Conservation (phyloP, 306 rosid species). For the Leucaena leucocephala region DNA sequence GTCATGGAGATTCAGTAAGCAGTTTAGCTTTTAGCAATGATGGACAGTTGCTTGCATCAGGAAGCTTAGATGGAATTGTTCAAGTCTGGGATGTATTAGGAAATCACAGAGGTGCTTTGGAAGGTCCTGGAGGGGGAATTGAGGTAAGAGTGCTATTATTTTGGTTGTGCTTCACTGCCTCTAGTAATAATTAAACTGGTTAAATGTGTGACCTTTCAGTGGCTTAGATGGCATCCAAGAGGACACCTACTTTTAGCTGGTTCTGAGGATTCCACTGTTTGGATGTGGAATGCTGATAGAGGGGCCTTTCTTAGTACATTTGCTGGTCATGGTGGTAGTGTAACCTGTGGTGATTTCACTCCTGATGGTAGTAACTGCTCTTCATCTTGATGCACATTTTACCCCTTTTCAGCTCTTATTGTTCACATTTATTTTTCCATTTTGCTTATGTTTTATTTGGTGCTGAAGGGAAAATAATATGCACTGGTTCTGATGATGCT, state of each 20-base stretch:
- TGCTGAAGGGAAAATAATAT: conserved; percentile 73
- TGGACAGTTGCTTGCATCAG: conserved; percentile 81
- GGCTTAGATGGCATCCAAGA: conserved; percentile 95
- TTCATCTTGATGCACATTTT: conserved; percentile 34
- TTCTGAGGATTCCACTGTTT: conserved; percentile 74
- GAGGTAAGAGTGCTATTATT: conserved; percentile 53
- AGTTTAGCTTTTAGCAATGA: conserved; percentile 78
- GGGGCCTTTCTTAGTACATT: conserved; percentile 59
- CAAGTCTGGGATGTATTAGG: conserved; percentile 79
- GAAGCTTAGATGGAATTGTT: conserved; percentile 74
- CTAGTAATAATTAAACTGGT: conserved; percentile 25
- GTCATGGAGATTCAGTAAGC: conserved; percentile 76
- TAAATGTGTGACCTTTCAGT: conserved; percentile 55
- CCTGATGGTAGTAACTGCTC: conserved; percentile 75
- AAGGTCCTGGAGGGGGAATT: conserved; percentile 81
- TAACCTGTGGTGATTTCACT: conserved; percentile 93
- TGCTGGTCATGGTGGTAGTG: conserved; percentile 78
- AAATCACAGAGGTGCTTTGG: conserved; percentile 57
- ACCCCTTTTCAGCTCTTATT: background rate
- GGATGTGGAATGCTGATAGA: conserved; percentile 94
- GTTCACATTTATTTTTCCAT: conserved; percentile 1
- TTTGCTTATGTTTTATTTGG: conserved; percentile 32
- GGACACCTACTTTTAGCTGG: conserved; percentile 85
- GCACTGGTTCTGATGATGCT: conserved; percentile 93
- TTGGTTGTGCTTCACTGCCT: background rate